phyloP scores from a whole-genome alignment of 257 asterid genomes.

The Prunella vulgaris region DNA sequence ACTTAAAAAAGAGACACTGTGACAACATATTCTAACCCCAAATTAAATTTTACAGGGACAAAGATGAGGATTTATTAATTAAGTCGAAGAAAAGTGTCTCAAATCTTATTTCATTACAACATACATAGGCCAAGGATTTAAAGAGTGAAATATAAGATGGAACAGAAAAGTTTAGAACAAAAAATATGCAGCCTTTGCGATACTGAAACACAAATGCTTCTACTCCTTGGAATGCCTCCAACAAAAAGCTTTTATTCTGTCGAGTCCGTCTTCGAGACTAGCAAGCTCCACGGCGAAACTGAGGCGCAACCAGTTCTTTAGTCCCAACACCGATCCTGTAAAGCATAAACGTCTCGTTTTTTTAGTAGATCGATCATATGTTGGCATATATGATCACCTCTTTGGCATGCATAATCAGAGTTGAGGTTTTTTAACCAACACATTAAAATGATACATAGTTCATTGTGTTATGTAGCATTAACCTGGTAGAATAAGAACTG shows the following conservation, averaged over 20 bases:
- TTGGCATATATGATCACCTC: neutral
- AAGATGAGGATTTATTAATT: no score
- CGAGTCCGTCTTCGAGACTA: conserved; percentile 47
- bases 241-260: conserved; percentile 62
- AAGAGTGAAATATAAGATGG: neutral
- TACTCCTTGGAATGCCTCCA: conserved; percentile 38
- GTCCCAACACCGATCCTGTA: conserved; percentile 54
- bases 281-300: conserved; percentile 52
- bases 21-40: no score
- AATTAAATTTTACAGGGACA: no score
- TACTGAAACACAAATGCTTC: neutral
- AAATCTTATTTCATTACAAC: neutral
- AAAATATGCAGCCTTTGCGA: no score
- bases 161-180: neutral
- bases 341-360: neutral
- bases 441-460: neutral
- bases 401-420: neutral
- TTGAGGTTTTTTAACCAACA: neutral
- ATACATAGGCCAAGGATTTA: neutral
- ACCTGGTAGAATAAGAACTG: conserved; percentile 65
- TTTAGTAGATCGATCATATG: no score
- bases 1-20: no score
- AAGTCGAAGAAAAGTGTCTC: neutral
- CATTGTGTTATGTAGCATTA: neutral
- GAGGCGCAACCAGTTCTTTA: conserved; percentile 58